These are phyloP conservation scores for Actinomortierella wolfii DNA, from an alignment of 371 early-diverging fungal species.

Conservation along the genomic window DNA sequence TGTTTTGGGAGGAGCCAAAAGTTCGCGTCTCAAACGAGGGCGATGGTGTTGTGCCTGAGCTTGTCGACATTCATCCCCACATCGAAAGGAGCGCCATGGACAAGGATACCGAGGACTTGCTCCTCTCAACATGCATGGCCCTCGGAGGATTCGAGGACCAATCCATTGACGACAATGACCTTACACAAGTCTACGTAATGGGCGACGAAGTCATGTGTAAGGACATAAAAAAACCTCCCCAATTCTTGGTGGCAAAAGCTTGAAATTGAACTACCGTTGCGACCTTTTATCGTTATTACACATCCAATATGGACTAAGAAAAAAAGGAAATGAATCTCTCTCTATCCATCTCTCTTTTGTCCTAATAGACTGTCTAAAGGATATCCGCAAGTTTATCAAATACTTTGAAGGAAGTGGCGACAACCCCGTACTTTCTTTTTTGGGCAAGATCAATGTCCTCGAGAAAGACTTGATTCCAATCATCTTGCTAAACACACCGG, in stretches of 20 bases:
- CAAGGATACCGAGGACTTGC: conserved; percentile 50
- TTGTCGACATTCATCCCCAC: too few relatives aligned
- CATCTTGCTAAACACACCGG: conserved; percentile 58
- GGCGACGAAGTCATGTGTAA: conserved; percentile 84
- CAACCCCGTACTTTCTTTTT: conserved; percentile 62
- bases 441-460: conserved; percentile 76
- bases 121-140: conserved; percentile 81
- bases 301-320: too few relatives aligned
- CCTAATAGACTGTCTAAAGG: conserved; percentile 65
- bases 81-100: conserved; percentile 21
- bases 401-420: conserved; percentile 67
- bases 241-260: background rate
- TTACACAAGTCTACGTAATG: conserved; percentile 64
- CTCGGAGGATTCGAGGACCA: conserved; percentile 78
- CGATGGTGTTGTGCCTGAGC: too few relatives aligned
- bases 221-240: conserved; percentile 47
- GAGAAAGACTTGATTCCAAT: conserved; percentile 83
- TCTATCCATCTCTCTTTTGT: background rate
- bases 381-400: conserved; percentile 79
- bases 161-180: conserved; percentile 42
- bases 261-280: too few relatives aligned
- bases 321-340: too few relatives aligned
- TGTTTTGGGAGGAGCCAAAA: too few relatives aligned
- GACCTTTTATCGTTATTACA: too few relatives aligned
- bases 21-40: too few relatives aligned